Conservation (phyloP, 2,329 filamentous ascomycete species). For the Penicillium sp. region DNA sequence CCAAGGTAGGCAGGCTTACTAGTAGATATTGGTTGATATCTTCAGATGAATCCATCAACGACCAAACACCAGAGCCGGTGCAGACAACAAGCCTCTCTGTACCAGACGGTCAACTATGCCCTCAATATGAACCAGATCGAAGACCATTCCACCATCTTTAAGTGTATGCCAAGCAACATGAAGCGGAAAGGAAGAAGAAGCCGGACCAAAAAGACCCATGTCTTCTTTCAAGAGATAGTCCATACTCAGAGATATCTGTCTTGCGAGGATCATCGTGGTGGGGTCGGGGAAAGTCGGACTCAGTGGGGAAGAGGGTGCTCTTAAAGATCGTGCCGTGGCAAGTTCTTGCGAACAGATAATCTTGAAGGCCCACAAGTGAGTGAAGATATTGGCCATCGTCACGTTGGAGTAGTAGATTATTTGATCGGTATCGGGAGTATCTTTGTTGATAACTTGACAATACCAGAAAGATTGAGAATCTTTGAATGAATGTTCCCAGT, state of each 20-base stretch:
- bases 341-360: slow-evolving; percentile 42
- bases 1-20: no score
- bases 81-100: slow-evolving; percentile 20
- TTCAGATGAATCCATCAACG: no score
- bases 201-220: slow-evolving; percentile 46
- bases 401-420: slow-evolving; percentile 40
- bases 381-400: slow-evolving; percentile 43
- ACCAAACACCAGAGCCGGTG: slow-evolving; percentile 5
- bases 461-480: not conserved
- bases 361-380: slow-evolving; percentile 45
- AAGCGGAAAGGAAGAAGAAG: slow-evolving; percentile 40
- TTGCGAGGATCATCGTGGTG: no score
- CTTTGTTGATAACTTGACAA: no score
- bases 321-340: not conserved
- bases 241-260: slow-evolving; percentile 39
- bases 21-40: no score
- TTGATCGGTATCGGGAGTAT: no score
- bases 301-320: no score
- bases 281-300: no score
- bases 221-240: slow-evolving; percentile 45
- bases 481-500: not conserved
- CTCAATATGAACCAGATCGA: not conserved
- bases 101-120: slow-evolving; percentile 15
- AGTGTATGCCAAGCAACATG: slow-evolving; percentile 12
- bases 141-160: not conserved